These are phyloP conservation scores for Cornus florida DNA, from an alignment of 148 eudicot genomes.

Conservation along the genomic window DNA sequence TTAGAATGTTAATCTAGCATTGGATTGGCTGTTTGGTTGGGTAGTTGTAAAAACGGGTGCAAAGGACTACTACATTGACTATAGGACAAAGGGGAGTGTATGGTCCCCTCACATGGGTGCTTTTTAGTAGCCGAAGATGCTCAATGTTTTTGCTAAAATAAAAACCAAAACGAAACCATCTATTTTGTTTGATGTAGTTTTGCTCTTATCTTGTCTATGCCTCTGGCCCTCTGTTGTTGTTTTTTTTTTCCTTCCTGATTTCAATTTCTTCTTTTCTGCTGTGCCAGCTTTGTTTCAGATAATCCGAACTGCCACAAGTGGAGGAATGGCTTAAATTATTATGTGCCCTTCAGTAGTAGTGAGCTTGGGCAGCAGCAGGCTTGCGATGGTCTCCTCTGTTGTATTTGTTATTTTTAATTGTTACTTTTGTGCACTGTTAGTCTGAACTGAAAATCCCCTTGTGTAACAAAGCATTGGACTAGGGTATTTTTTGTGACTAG, in stretches of 20 bases:
- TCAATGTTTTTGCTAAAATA: background rate
- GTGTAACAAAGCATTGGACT: background rate
- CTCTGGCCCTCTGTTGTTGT: too few relatives aligned
- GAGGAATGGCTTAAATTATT: conserved; percentile 36
- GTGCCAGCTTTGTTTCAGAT: conserved; percentile 54
- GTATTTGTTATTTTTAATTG: background rate
- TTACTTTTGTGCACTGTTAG: background rate
- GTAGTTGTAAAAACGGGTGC: background rate
- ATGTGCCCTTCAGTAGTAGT: background rate
- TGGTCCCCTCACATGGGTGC: background rate
- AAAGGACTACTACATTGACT: too few relatives aligned
- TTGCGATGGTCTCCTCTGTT: background rate
- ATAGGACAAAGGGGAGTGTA: too few relatives aligned
- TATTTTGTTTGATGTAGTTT: background rate
- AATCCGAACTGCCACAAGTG: conserved; percentile 52
- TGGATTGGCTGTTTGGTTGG: background rate
- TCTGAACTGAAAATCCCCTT: background rate
- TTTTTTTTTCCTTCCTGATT: conserved; percentile 3
- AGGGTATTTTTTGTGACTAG: background rate
- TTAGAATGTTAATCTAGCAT: background rate
- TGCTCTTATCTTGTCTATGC: too few relatives aligned
- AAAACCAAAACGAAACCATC: background rate
- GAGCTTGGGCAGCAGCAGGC: background rate
- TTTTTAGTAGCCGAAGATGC: background rate
- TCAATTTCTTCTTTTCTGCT: background rate